Base-by-base conservation (phyloP, 139 green algal genomes). In the Raphidocelis subcapitata region DNA sequence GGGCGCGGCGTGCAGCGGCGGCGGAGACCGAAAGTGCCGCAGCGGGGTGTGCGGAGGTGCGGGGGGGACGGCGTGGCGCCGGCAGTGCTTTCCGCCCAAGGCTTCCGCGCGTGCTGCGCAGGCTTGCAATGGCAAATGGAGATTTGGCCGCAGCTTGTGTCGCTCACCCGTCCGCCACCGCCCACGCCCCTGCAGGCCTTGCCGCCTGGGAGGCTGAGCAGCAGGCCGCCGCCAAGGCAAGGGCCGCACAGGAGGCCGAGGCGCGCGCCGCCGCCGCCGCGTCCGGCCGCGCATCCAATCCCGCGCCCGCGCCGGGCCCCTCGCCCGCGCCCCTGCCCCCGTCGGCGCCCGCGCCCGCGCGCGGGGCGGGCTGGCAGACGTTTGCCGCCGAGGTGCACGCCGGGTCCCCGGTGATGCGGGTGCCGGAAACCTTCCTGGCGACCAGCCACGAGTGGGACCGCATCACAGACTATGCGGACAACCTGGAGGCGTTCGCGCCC, bases 361-460 rank as follows among this genome's bases (percentile, higher is more conserved):
- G 26, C 10, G 65, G 65, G 14, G n/a, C 55, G 24, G 54, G 36
- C 12, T 75, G 69, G 69, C 56, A 41, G 29, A 67, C 55, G 26
- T 57, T 57, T 31, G 15, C 36, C 3, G 69, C 69, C 8, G 33
- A 55, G 32, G 32, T 75, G 0, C 60, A 44, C 55, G 55, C 69
- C 15, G 51, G 28, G 20, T 51, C 65, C 21, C 12, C 14, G 1
- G 56, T 57, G 18, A 18, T 49, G 5, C 28, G n/a, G 14, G 28
- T 77, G 28, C 70, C 70, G 2, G 61, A 77, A 0, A 28, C 62
- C 2, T 78, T 78, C 63, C 41, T 78, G 28, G 72, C 52, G 3
- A 78, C 72, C 1, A 65, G 44, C 5, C 72, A 78, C 20, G 72
- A 78, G n/a, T 78, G 72, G 72, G 46, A 24, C 12, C 49, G 72